Evolutionary conservation across 2,329 filamentous ascomycete species (phyloP).

Genomic region (Biscogniauxia sp.): DNA sequence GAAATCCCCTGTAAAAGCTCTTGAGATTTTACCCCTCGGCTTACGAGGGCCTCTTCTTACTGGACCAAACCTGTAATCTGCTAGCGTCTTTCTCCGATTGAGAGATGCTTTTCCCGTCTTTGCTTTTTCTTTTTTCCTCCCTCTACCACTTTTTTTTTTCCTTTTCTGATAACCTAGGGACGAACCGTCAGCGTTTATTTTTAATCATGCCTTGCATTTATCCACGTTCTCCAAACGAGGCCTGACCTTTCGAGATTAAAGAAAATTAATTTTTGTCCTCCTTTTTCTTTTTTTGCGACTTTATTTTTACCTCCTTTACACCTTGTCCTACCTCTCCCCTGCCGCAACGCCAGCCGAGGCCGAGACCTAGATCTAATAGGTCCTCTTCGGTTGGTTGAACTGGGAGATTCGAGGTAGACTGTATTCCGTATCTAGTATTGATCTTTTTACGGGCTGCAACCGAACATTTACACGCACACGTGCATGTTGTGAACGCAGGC

Average conservation of each 20-base stretch:
- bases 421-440: not conserved
- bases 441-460: not conserved
- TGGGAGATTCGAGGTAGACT: conserved; percentile 1
- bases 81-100: conserved; percentile 24
- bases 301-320: not conserved
- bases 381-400: conserved; percentile 10
- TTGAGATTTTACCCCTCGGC: conserved; percentile 22
- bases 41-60: conserved; percentile 21
- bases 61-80: conserved; percentile 20
- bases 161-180: not conserved
- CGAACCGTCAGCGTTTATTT: conserved; percentile 9
- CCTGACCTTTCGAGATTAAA: conserved; percentile 1
- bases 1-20: conserved; percentile 22
- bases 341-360: not conserved
- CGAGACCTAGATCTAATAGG: not conserved
- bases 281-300: not conserved
- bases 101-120: conserved; percentile 11
- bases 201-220: conserved; percentile 8
- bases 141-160: conserved; percentile 7
- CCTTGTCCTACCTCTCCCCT: not conserved
- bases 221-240: conserved; percentile 4
- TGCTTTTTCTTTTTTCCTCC: conserved; percentile 15
- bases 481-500: conserved; percentile 23
- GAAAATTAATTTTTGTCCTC: conserved; percentile 3
- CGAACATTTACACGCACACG: conserved; percentile 16